Conservation (phyloP, 768 basidiomycete species). For the Amanita phalloides region DNA sequence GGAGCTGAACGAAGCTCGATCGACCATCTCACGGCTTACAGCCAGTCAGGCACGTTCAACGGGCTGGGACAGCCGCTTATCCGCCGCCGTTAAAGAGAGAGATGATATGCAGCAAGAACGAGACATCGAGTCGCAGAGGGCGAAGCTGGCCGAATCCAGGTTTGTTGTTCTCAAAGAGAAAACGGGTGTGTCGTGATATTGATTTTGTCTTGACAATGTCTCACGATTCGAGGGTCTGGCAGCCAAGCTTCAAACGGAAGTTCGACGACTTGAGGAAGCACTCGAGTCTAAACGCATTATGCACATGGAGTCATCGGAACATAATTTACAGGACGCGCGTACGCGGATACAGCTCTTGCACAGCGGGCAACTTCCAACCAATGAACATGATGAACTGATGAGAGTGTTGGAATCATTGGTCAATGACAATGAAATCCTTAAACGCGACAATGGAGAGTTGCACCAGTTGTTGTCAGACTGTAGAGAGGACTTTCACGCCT, state of each 20-base stretch:
- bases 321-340: constrained; percentile 55
- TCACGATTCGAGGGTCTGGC: neutral
- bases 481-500: constrained; percentile 59
- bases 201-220: constrained; percentile 1
- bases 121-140: constrained; percentile 57
- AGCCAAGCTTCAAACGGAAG: constrained; percentile 67
- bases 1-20: constrained; percentile 67
- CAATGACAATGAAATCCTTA: constrained; percentile 73
- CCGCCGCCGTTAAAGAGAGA: constrained; percentile 56
- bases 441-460: constrained; percentile 73
- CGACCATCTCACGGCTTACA: constrained; percentile 54
- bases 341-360: constrained; percentile 34
- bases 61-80: constrained; percentile 60
- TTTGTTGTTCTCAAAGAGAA: constrained; percentile 56
- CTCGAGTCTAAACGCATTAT: constrained; percentile 51
- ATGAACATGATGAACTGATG: constrained; percentile 50
- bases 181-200: constrained; percentile 32
- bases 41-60: constrained; percentile 60
- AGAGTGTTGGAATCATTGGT: constrained; percentile 77
- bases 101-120: constrained; percentile 82
- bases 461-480: constrained; percentile 64
- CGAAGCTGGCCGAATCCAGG: constrained; percentile 57
- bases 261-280: constrained; percentile 50
- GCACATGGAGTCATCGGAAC: constrained; percentile 56
- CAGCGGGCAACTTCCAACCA: constrained; percentile 1